Percentiles rank a stretch among this genome's conserved stretches.
These are phyloP conservation scores for Globisporangium paroecandrum DNA, from an alignment of 352 stramenopile species.

Conservation along the genomic window DNA sequence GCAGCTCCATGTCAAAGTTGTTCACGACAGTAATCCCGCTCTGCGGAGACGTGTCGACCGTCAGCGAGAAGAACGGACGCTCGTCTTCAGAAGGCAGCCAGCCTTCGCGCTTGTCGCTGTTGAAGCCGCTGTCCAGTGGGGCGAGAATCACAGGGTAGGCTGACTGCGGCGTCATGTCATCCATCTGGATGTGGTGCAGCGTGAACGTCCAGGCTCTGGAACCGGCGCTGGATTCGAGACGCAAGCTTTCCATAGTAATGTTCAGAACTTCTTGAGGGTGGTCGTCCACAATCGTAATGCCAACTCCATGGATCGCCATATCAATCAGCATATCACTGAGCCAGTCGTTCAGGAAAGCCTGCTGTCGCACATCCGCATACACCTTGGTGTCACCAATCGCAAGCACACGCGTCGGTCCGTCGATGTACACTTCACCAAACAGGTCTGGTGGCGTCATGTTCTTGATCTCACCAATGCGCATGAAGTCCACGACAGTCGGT, in stretches of 20 bases:
- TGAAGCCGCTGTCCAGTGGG: conserved; percentile 82
- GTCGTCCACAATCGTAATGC: conserved; percentile 77
- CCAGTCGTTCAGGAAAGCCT: conserved; percentile 62
- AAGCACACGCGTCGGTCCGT: conserved; percentile 74
- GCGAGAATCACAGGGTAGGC: conserved; percentile 75
- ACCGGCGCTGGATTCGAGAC: conserved; percentile 44
- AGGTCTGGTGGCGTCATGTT: conserved; percentile 53
- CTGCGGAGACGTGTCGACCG: conserved; percentile 59
- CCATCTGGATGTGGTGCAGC: conserved; percentile 82
- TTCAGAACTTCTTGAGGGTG: conserved; percentile 79
- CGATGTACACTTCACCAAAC: conserved; percentile 84
- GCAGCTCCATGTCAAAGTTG: conserved; percentile 69
- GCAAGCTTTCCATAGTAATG: conserved; percentile 85
- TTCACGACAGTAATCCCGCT: conserved; percentile 73
- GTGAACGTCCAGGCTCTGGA: conserved; percentile 54
- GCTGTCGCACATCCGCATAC: conserved; percentile 55
- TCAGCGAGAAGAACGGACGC: conserved; percentile 64
- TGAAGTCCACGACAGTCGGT: conserved; percentile 68
- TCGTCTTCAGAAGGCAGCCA: conserved; percentile 80
- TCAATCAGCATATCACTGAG: conserved; percentile 75
- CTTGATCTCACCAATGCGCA: conserved; percentile 62
- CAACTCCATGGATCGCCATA: conserved; percentile 64
- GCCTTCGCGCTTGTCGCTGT: conserved; percentile 82
- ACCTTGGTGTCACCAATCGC: conserved; percentile 69
- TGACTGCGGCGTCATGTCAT: conserved; percentile 78